Base-by-base conservation (phyloP, 1,139 yeast species). In the Diutina rugosa region DNA sequence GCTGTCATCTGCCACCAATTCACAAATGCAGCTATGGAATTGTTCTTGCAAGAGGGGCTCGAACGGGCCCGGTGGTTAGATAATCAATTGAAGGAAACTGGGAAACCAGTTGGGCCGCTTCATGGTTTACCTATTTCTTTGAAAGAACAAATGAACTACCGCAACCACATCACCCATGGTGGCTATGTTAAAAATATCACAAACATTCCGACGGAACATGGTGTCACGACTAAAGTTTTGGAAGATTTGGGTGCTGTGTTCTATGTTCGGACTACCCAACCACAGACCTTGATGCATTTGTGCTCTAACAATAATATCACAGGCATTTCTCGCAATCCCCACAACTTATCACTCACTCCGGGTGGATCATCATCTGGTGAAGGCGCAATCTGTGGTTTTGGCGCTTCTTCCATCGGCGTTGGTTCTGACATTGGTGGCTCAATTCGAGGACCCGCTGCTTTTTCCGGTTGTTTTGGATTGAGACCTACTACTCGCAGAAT, bases 391-490 rank as follows among this genome's bases (percentile, higher is more conserved):
- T 81, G 83, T 53, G 81, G 79, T 1, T 79, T 83, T 68, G 85
- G 82, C 54, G 90, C 85, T 10, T 80, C 88, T 38, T 74, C 81
- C 2, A 60, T 85, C 51, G 91, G 91, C 53, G 75, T 86, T 58
- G 93, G 93, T 21, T 79, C 87, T 49, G 95, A 87, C 68, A 85
- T 87, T 62, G 95, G 93, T 59, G 95, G 93, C 1, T 82, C 88
- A 1, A 83, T 87, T 61, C 78, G 93, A 65, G 83, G 79, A 7
- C 95, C 93, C 2, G 87, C 91, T 41, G 90, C 89, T 0, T 85
- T 76, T 65, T 78, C 84, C 55, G 90, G 90, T 29, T 68, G 79
- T 58, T 80, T 73, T 65, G 93, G 90, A 18, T 73, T 86, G 59
- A 80, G 88, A 68, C 91, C 91, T 51, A 75, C 89, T 7, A 72